A percentile compares a stretch with the other conserved stretches of the same genome.
These are phyloP conservation scores for Candida montana DNA, from an alignment of 805 yeast genomes.

Conservation along the genomic window DNA sequence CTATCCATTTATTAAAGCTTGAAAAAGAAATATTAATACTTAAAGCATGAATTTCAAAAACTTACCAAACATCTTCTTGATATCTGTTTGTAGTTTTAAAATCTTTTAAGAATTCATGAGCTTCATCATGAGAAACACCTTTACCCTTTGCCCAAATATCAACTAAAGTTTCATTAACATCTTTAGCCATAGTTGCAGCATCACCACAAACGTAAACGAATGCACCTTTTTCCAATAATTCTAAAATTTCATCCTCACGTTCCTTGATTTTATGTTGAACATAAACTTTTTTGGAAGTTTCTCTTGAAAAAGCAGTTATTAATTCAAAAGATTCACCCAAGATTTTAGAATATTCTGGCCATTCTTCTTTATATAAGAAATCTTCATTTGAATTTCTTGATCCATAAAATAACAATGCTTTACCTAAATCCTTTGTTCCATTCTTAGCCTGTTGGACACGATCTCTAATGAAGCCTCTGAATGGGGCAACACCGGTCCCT, in stretches of 20 bases:
- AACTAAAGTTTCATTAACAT: slow-evolving; percentile 68
- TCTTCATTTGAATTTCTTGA: slow-evolving; percentile 79
- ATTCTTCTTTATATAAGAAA: slow-evolving; percentile 81
- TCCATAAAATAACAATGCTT: slow-evolving; percentile 77
- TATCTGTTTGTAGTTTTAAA: slow-evolving; percentile 80
- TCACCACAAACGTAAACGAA: slow-evolving; percentile 96
- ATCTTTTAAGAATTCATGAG: slow-evolving; percentile 70
- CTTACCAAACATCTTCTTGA: slow-evolving; percentile 98
- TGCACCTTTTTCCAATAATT: slow-evolving; percentile 65
- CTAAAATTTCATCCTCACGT: slow-evolving; percentile 36
- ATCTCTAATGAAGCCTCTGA: slow-evolving; percentile 92
- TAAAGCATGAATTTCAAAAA: too few relatives aligned
- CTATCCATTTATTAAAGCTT: too few relatives aligned
- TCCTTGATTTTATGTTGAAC: slow-evolving; percentile 77
- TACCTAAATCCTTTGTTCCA: slow-evolving; percentile 56
- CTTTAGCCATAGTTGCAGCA: slow-evolving; percentile 93
- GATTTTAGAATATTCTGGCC: slow-evolving; percentile 66
- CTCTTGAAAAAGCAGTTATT: slow-evolving; percentile 85
- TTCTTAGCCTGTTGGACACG: slow-evolving; percentile 52
- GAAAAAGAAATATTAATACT: too few relatives aligned
- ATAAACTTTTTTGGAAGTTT: slow-evolving; percentile 55
- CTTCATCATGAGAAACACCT: slow-evolving; percentile 58
- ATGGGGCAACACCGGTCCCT: slow-evolving; percentile 98
- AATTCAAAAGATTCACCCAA: slow-evolving; percentile 58
- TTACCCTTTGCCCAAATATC: slow-evolving; percentile 60